A percentile compares a stretch with the other conserved stretches of the same genome.
Conservation (phyloP, 106 monocot genomes). For the Dendrobium officinale region DNA sequence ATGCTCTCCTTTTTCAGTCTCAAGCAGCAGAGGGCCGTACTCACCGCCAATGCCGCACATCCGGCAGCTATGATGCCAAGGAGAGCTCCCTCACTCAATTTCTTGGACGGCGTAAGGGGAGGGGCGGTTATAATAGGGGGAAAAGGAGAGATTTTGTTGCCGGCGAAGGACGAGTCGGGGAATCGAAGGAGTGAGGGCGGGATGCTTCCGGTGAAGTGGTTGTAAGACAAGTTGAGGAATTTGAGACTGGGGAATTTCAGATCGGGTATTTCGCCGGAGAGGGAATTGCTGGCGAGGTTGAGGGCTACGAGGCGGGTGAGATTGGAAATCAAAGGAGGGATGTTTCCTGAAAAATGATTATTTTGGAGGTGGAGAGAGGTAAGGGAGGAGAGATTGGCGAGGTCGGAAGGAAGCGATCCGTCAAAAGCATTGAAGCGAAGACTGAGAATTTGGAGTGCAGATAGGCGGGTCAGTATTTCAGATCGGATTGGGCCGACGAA, state of each 20-base stretch:
- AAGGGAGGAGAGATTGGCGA: background rate
- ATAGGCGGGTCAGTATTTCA: background rate
- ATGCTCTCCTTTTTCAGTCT: conserved; percentile 3
- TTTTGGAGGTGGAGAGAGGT: background rate
- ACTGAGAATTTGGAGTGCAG: conserved; percentile 6
- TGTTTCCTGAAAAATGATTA: background rate
- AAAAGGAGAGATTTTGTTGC: conserved; percentile 36
- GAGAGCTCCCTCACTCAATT: conserved; percentile 33
- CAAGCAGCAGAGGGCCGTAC: conserved; percentile 24
- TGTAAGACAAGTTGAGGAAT: conserved; percentile 58
- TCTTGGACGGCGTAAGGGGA: conserved; percentile 7
- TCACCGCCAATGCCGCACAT: conserved; percentile 20
- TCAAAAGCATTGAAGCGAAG: conserved; percentile 2
- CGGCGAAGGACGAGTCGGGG: conserved; percentile 49
- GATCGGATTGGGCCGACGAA: background rate
- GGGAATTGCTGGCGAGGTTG: background rate
- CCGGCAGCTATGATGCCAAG: conserved; percentile 51
- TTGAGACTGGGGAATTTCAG: conserved; percentile 46
- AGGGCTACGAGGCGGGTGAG: background rate
- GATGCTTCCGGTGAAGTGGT: conserved; percentile 44
- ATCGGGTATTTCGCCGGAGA: conserved; percentile 21
- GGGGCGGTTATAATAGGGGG: conserved; percentile 12
- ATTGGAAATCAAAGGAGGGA: background rate
- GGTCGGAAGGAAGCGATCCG: background rate
- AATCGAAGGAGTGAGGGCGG: conserved; percentile 44